These are phyloP conservation scores for Phytophthora sp. DNA, from an alignment of 352 stramenopile genomes.

Conservation along the genomic window DNA sequence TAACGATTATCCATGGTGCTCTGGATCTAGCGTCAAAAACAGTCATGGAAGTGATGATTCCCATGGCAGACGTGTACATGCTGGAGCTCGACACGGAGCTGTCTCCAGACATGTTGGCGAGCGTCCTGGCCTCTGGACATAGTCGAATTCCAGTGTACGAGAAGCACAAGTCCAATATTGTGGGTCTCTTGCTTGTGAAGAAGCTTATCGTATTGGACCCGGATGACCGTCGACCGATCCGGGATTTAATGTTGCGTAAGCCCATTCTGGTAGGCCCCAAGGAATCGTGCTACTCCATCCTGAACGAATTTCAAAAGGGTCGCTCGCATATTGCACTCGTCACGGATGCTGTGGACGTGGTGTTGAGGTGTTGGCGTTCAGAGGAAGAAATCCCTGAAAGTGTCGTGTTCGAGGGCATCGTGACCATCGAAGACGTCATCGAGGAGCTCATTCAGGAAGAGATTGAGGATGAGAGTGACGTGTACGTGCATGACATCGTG, in stretches of 20 bases:
- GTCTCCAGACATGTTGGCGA: slow-evolving; percentile 69
- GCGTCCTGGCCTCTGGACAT: slow-evolving; percentile 89
- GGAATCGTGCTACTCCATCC: slow-evolving; percentile 86
- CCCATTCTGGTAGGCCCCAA: slow-evolving; percentile 84
- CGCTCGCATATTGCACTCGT: slow-evolving; percentile 86
- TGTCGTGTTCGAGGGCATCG: slow-evolving; percentile 86
- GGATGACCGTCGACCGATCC: slow-evolving; percentile 67
- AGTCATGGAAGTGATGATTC: slow-evolving; percentile 90
- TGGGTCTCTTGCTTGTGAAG: slow-evolving; percentile 89
- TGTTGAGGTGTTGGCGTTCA: slow-evolving; percentile 65
- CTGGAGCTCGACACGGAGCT: slow-evolving; percentile 84
- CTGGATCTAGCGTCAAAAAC: slow-evolving; percentile 89
- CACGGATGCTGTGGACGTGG: slow-evolving; percentile 52
- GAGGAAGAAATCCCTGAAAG: slow-evolving; percentile 45
- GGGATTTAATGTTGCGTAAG: slow-evolving; percentile 69
- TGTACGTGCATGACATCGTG: slow-evolving; percentile 72
- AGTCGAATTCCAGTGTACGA: slow-evolving; percentile 92
- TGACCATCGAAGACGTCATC: slow-evolving; percentile 95
- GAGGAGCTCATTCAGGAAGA: slow-evolving; percentile 92
- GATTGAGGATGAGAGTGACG: slow-evolving; percentile 92
- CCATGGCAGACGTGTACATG: slow-evolving; percentile 87
- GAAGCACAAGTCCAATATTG: slow-evolving; percentile 73
- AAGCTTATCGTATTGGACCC: slow-evolving; percentile 92
- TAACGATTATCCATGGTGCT: slow-evolving; percentile 93
- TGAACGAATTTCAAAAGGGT: slow-evolving; percentile 94